Evolutionary conservation across 2,329 filamentous ascomycete species (phyloP), one percentile per base, ranked within the genome.

Genomic region (Fusarium haematococcum): DNA sequence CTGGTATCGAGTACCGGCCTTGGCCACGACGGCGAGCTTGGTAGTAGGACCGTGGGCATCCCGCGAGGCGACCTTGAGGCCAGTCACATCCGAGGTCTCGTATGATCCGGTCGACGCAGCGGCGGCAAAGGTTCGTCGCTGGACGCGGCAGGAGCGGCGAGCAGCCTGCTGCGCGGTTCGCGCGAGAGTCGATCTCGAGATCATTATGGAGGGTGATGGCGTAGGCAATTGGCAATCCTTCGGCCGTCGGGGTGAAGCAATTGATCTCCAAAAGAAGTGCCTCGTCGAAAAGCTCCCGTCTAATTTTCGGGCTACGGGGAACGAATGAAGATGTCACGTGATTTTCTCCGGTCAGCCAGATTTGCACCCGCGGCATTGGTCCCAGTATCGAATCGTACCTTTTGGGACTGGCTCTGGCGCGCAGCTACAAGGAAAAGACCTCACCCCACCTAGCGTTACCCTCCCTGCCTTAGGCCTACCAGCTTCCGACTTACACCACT

Each of bases 1-100:
- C 88, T 99, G 92, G 86, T 96, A 98, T 85, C 97, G 90, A 75
- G 96, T 97, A 81, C 97, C 97, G 74, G 95, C 97, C 89, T 97
- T 98, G 78, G 95, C 91, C 83, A 99, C 94, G 76, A 99, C 86
- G 66, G 95, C 95, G 77, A 99, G 90, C 81, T 95, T 97, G 72
- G 95, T 95, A 72, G 96, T 97, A 77, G 95, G 94, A 74, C 95
- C 94, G 74, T 94, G 90, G 81, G 94, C 89, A 85, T 98, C 95
- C 88, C 96, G 92, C 87, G 94, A 94, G 82, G 96, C 95, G 80
- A 97, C 90, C 90, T 98, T 98, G 86, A 98, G 88, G 81, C 96
- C 96, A 83, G 92, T 91, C 84, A 94, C 91, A 85, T 97, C 94
- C 82, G 93, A 90, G 73, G 93, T 91, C 86, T 98, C 93, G 88